A percentile compares a stretch with the other conserved stretches of the same genome.
Conservation (phyloP, 495 filamentous ascomycete species). For the Penicillium pulvis region DNA sequence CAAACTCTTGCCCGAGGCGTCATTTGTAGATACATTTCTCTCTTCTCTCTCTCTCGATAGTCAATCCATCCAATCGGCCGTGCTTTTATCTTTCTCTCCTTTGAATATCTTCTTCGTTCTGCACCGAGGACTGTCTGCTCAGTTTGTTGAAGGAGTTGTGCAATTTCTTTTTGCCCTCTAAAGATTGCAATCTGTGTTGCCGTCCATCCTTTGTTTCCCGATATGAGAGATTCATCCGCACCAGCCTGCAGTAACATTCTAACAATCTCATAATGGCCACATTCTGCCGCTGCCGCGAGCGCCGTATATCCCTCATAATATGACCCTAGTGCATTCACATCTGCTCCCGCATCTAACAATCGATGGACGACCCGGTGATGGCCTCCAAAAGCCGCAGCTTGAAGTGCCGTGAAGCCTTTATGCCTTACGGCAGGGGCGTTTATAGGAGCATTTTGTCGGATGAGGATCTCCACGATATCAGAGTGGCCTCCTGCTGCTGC, state of each 20-base stretch:
- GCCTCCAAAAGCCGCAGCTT: constrained; percentile 12
- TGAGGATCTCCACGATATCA: constrained; percentile 9
- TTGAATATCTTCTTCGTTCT: neutral
- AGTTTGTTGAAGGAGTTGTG: constrained; percentile 2
- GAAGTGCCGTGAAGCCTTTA: constrained; percentile 12
- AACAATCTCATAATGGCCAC: constrained; percentile 13
- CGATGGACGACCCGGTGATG: constrained; percentile 2
- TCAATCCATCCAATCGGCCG: neutral
- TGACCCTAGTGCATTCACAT: constrained; percentile 12
- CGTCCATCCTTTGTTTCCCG: constrained; percentile 12
- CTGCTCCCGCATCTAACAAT: constrained; percentile 8
- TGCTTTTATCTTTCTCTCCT: neutral
- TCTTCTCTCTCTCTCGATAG: neutral
- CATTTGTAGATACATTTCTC: neutral
- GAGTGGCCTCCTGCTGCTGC: constrained; percentile 13
- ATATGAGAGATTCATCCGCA: constrained; percentile 9
- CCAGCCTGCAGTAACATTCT: constrained; percentile 13
- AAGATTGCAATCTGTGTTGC: constrained; percentile 11
- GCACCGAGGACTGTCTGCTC: neutral
- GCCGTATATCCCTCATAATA: constrained; percentile 16
- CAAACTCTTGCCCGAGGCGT: neutral
- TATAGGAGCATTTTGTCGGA: constrained; percentile 1
- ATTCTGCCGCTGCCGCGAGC: constrained; percentile 12
- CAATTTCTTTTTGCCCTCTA: constrained; percentile 6
- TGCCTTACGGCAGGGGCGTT: constrained; percentile 9